A percentile compares a stretch with the other conserved stretches of the same genome.
Evolutionary conservation across 176 grass and related monocot genomes (phyloP).

Genomic region (Elymus sibiricus): DNA sequence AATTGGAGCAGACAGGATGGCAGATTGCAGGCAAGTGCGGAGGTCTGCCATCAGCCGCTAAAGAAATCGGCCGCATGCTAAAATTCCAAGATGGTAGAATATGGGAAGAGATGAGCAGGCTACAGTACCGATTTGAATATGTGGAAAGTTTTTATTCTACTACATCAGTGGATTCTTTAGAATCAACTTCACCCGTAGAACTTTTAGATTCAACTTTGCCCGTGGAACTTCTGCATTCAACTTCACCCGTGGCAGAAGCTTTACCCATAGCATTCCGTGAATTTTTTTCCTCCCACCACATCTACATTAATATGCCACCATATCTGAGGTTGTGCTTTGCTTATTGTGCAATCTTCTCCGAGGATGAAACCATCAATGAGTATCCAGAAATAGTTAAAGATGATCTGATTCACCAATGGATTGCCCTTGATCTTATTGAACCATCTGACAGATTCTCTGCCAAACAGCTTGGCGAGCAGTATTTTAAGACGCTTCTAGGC

Average conservation of each 20-base stretch:
- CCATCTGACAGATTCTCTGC: background rate
- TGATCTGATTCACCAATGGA: conserved; percentile 15
- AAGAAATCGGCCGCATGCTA: background rate
- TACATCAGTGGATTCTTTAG: no score
- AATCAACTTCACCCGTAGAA: no score
- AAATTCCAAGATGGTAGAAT: background rate
- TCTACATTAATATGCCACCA: background rate
- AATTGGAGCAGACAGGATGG: background rate
- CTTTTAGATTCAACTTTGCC: no score
- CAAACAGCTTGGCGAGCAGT: background rate
- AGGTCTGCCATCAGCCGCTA: background rate
- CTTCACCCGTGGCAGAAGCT: no score
- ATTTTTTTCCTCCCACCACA: no score
- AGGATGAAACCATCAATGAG: no score
- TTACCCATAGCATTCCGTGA: no score
- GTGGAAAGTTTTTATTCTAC: no score
- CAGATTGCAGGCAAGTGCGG: background rate
- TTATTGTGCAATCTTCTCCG: background rate
- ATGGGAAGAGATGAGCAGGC: background rate
- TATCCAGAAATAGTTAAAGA: background rate
- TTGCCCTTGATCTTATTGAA: conserved; percentile 1
- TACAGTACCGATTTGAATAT: no score
- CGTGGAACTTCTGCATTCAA: no score
- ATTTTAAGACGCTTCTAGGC: background rate
- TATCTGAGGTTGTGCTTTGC: background rate